Evolutionary conservation across 495 filamentous ascomycete species (phyloP).

Genomic region (Neurospora terricola): DNA sequence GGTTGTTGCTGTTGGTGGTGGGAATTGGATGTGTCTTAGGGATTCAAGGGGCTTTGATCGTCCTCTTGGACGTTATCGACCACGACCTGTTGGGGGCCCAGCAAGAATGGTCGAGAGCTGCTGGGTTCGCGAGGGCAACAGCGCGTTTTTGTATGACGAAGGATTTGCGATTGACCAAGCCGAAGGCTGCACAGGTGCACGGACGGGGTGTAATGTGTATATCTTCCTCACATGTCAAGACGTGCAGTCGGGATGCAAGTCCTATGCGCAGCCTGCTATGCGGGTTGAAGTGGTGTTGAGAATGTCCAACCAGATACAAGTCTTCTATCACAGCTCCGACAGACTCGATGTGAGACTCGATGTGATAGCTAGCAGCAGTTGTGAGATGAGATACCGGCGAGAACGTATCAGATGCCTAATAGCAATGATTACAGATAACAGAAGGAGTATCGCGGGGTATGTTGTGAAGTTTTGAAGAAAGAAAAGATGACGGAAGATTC

Average conservation of each 20-base stretch:
- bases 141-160: background rate
- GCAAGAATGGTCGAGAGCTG: background rate
- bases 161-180: background rate
- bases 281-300: background rate
- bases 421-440: background rate
- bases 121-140: background rate
- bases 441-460: background rate
- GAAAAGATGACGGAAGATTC: background rate
- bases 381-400: background rate
- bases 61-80: background rate
- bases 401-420: background rate
- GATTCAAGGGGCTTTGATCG: background rate
- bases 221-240: background rate
- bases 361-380: background rate
- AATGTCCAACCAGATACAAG: background rate
- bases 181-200: background rate
- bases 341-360: background rate
- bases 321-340: background rate
- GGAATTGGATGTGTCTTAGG: background rate
- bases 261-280: background rate
- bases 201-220: background rate
- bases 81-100: background rate
- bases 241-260: background rate
- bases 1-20: background rate
- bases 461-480: background rate